Evolutionary conservation across 2,329 filamentous ascomycete genomes (phyloP).

Genomic region (Penicillium sp.): DNA sequence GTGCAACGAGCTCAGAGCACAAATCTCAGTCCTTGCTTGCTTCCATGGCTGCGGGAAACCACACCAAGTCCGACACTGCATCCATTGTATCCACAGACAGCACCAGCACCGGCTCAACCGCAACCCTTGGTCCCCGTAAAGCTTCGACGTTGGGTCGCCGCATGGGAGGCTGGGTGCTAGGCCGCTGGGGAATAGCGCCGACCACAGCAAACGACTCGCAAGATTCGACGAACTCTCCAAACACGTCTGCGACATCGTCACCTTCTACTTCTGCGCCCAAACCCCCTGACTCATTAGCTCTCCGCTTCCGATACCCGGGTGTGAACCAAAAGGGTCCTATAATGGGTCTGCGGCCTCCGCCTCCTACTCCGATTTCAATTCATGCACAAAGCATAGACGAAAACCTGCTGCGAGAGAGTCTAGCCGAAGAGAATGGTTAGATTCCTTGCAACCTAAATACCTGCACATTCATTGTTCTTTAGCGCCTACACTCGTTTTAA

Average conservation of each 20-base stretch:
- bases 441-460: background rate
- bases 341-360: slow-evolving; percentile 63
- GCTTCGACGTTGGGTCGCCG: slow-evolving; percentile 48
- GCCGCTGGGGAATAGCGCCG: too few relatives aligned
- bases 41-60: slow-evolving; percentile 32
- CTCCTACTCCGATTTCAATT: slow-evolving; percentile 56
- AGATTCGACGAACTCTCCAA: background rate
- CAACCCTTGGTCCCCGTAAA: slow-evolving; percentile 22
- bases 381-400: slow-evolving; percentile 58
- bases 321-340: slow-evolving; percentile 77
- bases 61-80: slow-evolving; percentile 19
- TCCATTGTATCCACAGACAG: slow-evolving; percentile 24
- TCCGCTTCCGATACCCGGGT: slow-evolving; percentile 57
- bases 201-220: too few relatives aligned
- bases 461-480: slow-evolving; percentile 1
- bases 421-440: slow-evolving; percentile 46
- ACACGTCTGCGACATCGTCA: slow-evolving; percentile 8
- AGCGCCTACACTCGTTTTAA: slow-evolving; percentile 5
- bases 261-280: slow-evolving; percentile 47
- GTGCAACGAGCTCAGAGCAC: slow-evolving; percentile 22
- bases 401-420: slow-evolving; percentile 59
- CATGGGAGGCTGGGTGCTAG: slow-evolving; percentile 64
- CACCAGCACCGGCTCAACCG: slow-evolving; percentile 20
- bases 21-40: slow-evolving; percentile 37
- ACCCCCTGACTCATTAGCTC: slow-evolving; percentile 65